Evolutionary conservation across 164 flowering plant species (phyloP).

Genomic region (Houttuynia cordata): DNA sequence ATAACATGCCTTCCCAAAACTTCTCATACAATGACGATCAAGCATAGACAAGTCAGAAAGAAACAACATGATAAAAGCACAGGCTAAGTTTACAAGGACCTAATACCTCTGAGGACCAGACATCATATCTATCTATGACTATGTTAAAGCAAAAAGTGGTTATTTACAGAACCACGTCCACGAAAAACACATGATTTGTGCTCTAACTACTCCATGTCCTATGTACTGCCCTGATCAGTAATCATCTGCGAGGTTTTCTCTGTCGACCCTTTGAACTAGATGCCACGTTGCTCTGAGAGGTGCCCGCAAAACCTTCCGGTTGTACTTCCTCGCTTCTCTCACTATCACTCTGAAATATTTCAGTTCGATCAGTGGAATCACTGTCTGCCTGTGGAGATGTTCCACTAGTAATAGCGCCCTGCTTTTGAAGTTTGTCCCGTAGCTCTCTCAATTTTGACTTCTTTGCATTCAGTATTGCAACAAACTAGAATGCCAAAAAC

Average conservation of each 20-base stretch:
- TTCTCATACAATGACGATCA: too few species aligned
- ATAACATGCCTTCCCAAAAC: too few species aligned
- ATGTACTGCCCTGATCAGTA: neutral
- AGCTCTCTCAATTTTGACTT: slow-evolving; percentile 78
- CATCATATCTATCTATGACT: neutral
- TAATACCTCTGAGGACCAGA: neutral
- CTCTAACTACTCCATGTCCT: neutral
- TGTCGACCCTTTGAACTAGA: slow-evolving; percentile 30
- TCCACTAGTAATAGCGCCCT: slow-evolving; percentile 9
- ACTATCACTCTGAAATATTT: slow-evolving; percentile 37
- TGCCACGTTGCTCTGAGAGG: slow-evolving; percentile 27
- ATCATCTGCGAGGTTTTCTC: slow-evolving; percentile 14
- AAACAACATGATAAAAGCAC: too few species aligned
- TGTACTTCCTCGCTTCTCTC: slow-evolving; percentile 24
- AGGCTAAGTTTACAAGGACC: too few species aligned
- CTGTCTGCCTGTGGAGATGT: slow-evolving; percentile 36
- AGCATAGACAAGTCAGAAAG: too few species aligned
- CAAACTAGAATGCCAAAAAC: slow-evolving; percentile 35
- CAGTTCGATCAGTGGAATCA: slow-evolving; percentile 53
- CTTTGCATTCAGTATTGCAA: slow-evolving; percentile 64
- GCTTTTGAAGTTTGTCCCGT: slow-evolving; percentile 38
- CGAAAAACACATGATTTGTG: too few species aligned
- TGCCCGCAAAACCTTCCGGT: slow-evolving; percentile 13
- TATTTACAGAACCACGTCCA: neutral
- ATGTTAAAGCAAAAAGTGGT: neutral